phyloP scores from a whole-genome alignment of 1,284 basidiomycete genomes.

The Apiotrichum gamsii region DNA sequence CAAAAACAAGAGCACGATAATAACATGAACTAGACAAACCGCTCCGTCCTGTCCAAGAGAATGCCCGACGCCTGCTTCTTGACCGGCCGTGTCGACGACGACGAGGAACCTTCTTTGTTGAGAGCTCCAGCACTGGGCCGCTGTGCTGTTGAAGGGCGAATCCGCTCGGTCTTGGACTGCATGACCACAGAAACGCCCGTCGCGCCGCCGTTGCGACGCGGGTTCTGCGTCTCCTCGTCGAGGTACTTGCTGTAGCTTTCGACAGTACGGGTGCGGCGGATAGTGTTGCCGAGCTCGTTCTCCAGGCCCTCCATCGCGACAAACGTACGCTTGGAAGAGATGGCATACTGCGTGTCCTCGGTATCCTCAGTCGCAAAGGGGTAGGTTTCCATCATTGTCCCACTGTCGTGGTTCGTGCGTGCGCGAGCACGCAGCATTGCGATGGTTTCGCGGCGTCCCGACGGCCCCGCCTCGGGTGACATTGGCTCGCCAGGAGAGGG shows the following conservation, averaged over 20 bases:
- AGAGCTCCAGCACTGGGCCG: no score
- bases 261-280: slow-evolving; percentile 1
- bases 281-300: neutral
- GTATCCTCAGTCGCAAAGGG: neutral
- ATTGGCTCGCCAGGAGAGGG: slow-evolving; percentile 1
- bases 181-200: slow-evolving; percentile 27
- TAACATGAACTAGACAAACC: neutral
- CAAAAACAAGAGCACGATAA: neutral
- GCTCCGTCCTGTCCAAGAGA: neutral
- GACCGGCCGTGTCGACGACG: neutral
- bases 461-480: neutral
- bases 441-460: slow-evolving; percentile 10
- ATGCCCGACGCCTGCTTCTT: neutral
- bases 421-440: slow-evolving; percentile 21
- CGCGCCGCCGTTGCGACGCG: slow-evolving; percentile 17
- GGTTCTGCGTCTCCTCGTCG: slow-evolving; percentile 26
- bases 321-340: neutral
- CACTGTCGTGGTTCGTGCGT: slow-evolving; percentile 20
- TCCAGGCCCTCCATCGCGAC: neutral
- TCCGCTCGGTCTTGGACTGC: neutral
- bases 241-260: slow-evolving; percentile 23
- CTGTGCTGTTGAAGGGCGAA: no score
- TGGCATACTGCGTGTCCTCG: neutral
- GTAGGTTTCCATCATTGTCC: slow-evolving; percentile 7
- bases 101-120: no score